These are phyloP conservation scores for Phycomyces nitens DNA, from an alignment of 192 early-diverging fungal genomes.

Conservation along the genomic window DNA sequence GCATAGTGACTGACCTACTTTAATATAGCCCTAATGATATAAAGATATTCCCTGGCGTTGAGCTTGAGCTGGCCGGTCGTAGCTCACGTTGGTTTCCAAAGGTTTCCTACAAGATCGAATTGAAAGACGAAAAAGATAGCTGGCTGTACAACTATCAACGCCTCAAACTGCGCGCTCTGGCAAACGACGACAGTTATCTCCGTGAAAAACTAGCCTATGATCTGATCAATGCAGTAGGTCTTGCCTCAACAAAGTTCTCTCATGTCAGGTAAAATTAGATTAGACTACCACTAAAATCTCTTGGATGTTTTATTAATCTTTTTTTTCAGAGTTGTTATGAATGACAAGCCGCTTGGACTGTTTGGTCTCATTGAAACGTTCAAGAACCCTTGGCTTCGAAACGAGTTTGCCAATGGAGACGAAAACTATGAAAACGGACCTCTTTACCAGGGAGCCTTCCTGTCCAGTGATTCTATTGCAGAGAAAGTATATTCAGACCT, in stretches of 20 bases:
- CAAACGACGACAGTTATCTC: neutral
- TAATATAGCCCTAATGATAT: neutral
- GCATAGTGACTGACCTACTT: neutral
- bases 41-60: neutral
- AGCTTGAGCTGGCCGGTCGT: neutral
- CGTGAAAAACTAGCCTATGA: slow-evolving; percentile 3
- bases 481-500: neutral
- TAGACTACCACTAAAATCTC: no score
- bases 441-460: neutral
- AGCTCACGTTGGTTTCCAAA: neutral
- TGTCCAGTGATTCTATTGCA: neutral
- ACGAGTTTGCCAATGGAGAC: slow-evolving; percentile 25
- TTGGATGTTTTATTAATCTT: no score
- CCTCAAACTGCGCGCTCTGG: slow-evolving; percentile 6
- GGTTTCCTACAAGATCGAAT: slow-evolving; percentile 5
- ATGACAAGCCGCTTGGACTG: slow-evolving; percentile 5
- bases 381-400: slow-evolving; percentile 31
- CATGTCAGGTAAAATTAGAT: neutral
- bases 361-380: slow-evolving; percentile 23
- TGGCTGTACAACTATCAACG: slow-evolving; percentile 1
- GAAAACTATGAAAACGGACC: slow-evolving; percentile 14
- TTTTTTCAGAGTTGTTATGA: neutral
- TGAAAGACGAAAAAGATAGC: neutral
- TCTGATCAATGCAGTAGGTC: slow-evolving; percentile 2
- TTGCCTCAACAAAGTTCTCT: neutral